Conservation (phyloP, 148 eudicot species). For the Camellia lanceoleosa region DNA sequence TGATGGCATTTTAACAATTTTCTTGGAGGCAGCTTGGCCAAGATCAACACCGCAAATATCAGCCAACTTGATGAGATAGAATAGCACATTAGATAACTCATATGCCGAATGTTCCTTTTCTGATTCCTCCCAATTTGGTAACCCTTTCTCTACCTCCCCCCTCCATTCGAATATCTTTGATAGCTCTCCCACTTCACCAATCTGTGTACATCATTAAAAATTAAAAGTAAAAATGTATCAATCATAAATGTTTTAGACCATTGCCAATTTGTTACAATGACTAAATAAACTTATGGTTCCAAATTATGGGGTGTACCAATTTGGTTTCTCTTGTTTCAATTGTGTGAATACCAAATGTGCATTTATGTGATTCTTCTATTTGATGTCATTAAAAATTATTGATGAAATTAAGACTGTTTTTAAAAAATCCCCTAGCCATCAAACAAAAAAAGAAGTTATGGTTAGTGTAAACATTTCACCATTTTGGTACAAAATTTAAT, state of each 20-base stretch:
- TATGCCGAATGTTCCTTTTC: slow-evolving; percentile 70
- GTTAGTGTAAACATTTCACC: no score
- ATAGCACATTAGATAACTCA: slow-evolving; percentile 68
- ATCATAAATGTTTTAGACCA: not conserved
- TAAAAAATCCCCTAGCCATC: no score
- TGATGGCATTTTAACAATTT: slow-evolving; percentile 55
- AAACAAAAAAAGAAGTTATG: no score
- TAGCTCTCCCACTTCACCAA: slow-evolving; percentile 69
- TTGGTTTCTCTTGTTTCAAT: no score
- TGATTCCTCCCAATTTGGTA: slow-evolving; percentile 64
- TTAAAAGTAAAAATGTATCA: not conserved
- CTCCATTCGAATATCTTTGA: slow-evolving; percentile 76
- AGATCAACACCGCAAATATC: slow-evolving; percentile 73
- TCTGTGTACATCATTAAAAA: slow-evolving; percentile 24
- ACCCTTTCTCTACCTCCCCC: slow-evolving; percentile 69
- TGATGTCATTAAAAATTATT: no score
- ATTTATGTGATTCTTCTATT: no score
- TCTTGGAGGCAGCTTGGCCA: slow-evolving; percentile 55
- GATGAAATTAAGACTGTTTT: no score
- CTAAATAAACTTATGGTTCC: no score
- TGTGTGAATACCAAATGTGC: no score
- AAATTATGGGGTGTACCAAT: no score
- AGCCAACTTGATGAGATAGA: slow-evolving; percentile 57
- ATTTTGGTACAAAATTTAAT: no score
- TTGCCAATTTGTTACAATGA: not conserved